These are phyloP conservation scores for Stagonosporopsis tanaceti DNA, from an alignment of 2,329 filamentous ascomycete species.

Conservation along the genomic window DNA sequence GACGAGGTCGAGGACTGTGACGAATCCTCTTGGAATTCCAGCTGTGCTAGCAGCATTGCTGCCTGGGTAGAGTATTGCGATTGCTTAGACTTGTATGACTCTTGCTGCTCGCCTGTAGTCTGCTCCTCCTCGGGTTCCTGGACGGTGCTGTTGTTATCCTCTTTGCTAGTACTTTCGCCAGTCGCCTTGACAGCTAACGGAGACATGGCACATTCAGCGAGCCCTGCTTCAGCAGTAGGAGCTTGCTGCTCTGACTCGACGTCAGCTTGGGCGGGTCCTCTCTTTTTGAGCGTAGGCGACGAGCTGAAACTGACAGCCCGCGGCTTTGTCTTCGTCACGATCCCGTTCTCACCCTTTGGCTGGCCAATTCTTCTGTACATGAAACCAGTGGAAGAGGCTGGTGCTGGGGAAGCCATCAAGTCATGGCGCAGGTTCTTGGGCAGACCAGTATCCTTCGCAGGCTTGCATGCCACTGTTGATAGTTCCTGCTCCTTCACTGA, in stretches of 20 bases:
- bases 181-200: not conserved
- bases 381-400: conserved; percentile 38
- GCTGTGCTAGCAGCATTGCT: conserved; percentile 44
- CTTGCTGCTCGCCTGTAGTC: conserved; percentile 8
- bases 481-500: not conserved
- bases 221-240: not conserved
- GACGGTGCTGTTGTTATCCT: not conserved
- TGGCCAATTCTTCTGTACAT: conserved; percentile 33
- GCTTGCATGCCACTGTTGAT: not conserved
- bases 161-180: not conserved
- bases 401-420: conserved; percentile 33
- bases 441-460: not conserved
- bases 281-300: conserved; percentile 23
- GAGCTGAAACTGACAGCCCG: conserved; percentile 37
- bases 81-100: conserved; percentile 21
- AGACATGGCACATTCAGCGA: not conserved
- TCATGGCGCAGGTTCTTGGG: conserved; percentile 17
- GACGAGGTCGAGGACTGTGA: conserved; percentile 28
- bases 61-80: conserved; percentile 48
- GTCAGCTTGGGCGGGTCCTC: not conserved
- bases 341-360: conserved; percentile 15
- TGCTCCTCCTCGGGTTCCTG: conserved; percentile 3
- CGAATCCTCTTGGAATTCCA: conserved; percentile 42
- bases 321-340: conserved; percentile 24
- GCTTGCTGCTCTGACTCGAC: not conserved